Evolutionary conservation across 352 stramenopile genomes (phyloP).

Genomic region (Aphanomyces astaci): DNA sequence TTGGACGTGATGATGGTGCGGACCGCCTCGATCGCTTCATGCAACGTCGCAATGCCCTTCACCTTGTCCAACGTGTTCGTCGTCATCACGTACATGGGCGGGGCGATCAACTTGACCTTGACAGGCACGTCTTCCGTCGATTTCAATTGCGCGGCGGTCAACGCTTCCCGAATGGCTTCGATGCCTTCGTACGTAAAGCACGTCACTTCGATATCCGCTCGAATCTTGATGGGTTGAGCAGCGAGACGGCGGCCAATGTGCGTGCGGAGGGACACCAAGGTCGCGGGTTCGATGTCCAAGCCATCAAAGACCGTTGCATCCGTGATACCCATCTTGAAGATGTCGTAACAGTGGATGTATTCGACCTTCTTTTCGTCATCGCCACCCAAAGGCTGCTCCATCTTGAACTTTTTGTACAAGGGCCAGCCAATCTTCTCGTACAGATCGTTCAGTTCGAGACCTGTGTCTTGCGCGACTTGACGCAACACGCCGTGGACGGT

Average conservation of each 20-base stretch:
- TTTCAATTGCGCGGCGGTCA: conserved; percentile 84
- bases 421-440: conserved; percentile 95
- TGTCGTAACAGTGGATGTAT: conserved; percentile 98
- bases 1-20: conserved; percentile 90
- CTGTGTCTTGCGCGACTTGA: conserved; percentile 76
- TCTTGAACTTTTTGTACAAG: conserved; percentile 96
- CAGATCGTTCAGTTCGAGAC: conserved; percentile 66
- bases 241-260: conserved; percentile 97
- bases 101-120: conserved; percentile 99
- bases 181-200: conserved; percentile 99
- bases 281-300: conserved; percentile 85
- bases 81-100: conserved; percentile 99
- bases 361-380: conserved; percentile 81
- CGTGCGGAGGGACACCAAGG: conserved; percentile 86
- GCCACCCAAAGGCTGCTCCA: conserved; percentile 44
- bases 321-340: conserved; percentile 97
- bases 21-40: conserved; percentile 94
- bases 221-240: conserved; percentile 99
- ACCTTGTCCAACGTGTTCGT: conserved; percentile 98
- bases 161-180: conserved; percentile 95
- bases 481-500: conserved; percentile 94
- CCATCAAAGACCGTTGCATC: conserved; percentile 80
- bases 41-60: conserved; percentile 94
- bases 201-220: conserved; percentile 98
- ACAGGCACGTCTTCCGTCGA: conserved; percentile 89